These are phyloP conservation scores for Lentinula sp. DNA, from an alignment of 768 basidiomycete genomes.

Conservation along the genomic window DNA sequence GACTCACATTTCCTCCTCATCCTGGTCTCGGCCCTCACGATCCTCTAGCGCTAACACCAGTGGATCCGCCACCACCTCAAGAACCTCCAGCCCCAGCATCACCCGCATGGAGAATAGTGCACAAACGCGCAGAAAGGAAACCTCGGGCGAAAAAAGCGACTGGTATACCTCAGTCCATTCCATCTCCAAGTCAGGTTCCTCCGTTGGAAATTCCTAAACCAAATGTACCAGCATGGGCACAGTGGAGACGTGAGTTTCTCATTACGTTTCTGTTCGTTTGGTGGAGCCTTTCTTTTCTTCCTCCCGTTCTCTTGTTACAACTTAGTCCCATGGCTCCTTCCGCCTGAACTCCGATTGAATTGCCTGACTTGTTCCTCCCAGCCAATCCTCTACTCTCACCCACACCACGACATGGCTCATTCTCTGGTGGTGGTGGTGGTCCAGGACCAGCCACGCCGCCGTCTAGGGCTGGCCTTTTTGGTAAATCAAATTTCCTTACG, in stretches of 20 bases:
- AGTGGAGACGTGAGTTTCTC: slow-evolving; percentile 44
- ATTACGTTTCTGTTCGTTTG: too few relatives aligned
- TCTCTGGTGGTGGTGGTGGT: slow-evolving; percentile 12
- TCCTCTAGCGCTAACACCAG: slow-evolving; percentile 15
- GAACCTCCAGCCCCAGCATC: slow-evolving; percentile 36
- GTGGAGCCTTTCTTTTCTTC: background rate
- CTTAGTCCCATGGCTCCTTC: background rate
- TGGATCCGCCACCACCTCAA: slow-evolving; percentile 28
- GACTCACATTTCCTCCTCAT: slow-evolving; percentile 12
- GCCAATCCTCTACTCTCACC: slow-evolving; percentile 17
- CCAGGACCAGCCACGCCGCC: slow-evolving; percentile 21
- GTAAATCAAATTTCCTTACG: slow-evolving; percentile 17
- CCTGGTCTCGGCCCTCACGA: too few relatives aligned
- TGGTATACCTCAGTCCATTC: background rate
- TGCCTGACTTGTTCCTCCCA: background rate
- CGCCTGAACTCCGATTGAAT: background rate
- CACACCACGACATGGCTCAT: slow-evolving; percentile 10
- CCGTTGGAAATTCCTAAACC: slow-evolving; percentile 16
- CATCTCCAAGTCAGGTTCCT: slow-evolving; percentile 19
- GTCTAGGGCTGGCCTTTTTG: slow-evolving; percentile 38
- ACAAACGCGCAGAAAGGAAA: slow-evolving; percentile 15
- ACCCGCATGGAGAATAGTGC: slow-evolving; percentile 49
- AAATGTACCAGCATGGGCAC: slow-evolving; percentile 45
- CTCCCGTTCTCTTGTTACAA: background rate
- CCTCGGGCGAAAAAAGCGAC: slow-evolving; percentile 22